Evolutionary conservation across 1,284 basidiomycete species (phyloP).

Genomic region (Omphalotus olearius): DNA sequence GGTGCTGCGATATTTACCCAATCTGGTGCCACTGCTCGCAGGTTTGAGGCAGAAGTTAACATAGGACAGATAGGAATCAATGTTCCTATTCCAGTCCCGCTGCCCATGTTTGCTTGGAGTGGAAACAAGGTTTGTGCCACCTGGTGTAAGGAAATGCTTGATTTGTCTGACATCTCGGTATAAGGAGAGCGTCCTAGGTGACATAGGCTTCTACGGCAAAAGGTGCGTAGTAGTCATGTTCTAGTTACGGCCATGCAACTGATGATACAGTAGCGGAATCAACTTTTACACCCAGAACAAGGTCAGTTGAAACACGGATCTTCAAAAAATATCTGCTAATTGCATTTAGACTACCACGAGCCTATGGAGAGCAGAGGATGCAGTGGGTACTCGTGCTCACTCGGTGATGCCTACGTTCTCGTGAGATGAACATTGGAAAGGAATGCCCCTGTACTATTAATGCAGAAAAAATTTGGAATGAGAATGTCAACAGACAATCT

Average conservation of each 20-base stretch:
- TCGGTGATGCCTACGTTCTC: conserved; percentile 83
- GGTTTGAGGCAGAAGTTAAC: conserved; percentile 88
- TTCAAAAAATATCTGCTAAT: not conserved
- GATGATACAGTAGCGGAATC: conserved; percentile 51
- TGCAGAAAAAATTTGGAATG: no score
- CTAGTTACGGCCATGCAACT: not conserved
- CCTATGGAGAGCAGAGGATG: conserved; percentile 81
- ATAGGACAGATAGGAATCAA: conserved; percentile 95
- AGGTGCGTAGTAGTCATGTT: conserved; percentile 37
- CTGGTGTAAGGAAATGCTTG: no score
- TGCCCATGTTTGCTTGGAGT: conserved; percentile 88
- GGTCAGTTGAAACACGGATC: conserved; percentile 30
- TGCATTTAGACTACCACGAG: conserved; percentile 70
- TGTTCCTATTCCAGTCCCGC: conserved; percentile 80
- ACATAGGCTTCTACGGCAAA: conserved; percentile 88
- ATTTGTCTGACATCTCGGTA: not conserved
- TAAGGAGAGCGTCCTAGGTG: conserved; percentile 70
- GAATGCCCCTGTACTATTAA: no score
- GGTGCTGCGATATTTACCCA: conserved; percentile 97
- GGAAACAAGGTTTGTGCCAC: conserved; percentile 69
- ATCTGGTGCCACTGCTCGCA: conserved; percentile 92
- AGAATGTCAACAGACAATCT: no score
- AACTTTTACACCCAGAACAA: conserved; percentile 92
- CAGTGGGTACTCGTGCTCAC: conserved; percentile 69
- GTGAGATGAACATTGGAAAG: conserved; percentile 26